phyloP scores from a whole-genome alignment of 176 grass and related monocot genomes.

The Eleusine coracana region DNA sequence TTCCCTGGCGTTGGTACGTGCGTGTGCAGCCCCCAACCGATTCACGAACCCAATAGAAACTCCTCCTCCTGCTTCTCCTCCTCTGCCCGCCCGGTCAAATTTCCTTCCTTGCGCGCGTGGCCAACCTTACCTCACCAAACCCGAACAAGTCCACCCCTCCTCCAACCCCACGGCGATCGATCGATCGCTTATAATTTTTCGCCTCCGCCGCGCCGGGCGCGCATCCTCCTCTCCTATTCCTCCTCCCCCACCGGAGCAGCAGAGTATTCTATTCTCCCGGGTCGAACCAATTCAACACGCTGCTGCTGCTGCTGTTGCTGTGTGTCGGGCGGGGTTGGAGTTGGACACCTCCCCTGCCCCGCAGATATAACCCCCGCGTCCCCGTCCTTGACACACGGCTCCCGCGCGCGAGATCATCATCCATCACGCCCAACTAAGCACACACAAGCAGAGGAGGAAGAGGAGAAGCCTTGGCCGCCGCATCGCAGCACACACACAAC shows the following conservation, averaged over 20 bases:
- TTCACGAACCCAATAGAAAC: not conserved
- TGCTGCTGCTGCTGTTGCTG: conserved; percentile 2
- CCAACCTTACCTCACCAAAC: conserved; percentile 42
- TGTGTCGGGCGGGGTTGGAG: conserved; percentile 9
- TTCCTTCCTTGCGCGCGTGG: conserved; percentile 20
- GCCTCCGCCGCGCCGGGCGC: not conserved
- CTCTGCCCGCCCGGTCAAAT: conserved; percentile 37
- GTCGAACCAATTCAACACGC: conserved; percentile 45
- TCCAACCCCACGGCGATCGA: conserved; percentile 36
- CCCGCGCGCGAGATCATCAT: not conserved
- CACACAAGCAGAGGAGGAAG: not conserved
- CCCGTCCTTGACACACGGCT: not conserved
- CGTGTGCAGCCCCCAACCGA: conserved; percentile 11
- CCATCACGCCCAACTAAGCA: not conserved
- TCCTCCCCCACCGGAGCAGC: not conserved
- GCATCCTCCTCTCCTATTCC: not conserved
- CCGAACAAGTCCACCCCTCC: conserved; percentile 51
- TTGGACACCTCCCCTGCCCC: not conserved
- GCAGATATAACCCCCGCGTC: conserved; percentile 34
- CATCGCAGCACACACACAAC: not conserved
- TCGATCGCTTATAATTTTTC: not conserved
- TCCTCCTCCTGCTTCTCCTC: too few species aligned
- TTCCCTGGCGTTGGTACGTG: not conserved
- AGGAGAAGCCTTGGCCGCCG: not conserved
- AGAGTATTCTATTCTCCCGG: conserved; percentile 22